phyloP scores from a whole-genome alignment of 257 asterid genomes.

The Cruciata laevipes region DNA sequence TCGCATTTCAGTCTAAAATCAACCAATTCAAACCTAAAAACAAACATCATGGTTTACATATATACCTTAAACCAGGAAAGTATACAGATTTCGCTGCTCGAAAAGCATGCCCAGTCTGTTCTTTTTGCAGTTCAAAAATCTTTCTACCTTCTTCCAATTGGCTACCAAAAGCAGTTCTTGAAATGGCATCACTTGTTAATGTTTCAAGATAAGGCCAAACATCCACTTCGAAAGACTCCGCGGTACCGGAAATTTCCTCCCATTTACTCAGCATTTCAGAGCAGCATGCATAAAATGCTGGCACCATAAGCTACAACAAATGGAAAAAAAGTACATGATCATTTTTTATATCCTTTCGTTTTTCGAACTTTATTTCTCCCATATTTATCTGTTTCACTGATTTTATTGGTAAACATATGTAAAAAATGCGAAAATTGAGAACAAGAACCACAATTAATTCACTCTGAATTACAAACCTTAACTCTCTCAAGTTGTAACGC shows the following conservation, averaged over 20 bases:
- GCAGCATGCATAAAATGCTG: constrained; percentile 15
- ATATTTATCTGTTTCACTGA: background rate
- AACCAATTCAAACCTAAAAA: background rate
- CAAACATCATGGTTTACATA: background rate
- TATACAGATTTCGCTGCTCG: constrained; percentile 4
- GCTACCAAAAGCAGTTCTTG: constrained; percentile 29
- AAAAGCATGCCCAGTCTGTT: constrained; percentile 10
- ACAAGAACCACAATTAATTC: background rate
- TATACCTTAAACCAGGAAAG: constrained; percentile 15
- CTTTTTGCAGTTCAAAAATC: constrained; percentile 23
- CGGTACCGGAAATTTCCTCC: constrained; percentile 7
- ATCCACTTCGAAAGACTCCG: constrained; percentile 18
- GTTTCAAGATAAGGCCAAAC: constrained; percentile 24
- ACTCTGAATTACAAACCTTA: constrained; percentile 19
- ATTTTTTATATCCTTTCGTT: too few relatives aligned
- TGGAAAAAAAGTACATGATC: background rate
- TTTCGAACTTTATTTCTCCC: too few relatives aligned
- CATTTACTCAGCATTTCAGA: constrained; percentile 23
- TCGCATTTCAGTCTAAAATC: background rate
- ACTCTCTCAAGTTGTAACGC: constrained; percentile 8
- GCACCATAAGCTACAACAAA: constrained; percentile 19
- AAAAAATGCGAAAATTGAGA: background rate
- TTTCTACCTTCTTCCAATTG: constrained; percentile 19
- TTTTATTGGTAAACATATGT: too few relatives aligned
- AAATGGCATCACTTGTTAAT: constrained; percentile 22